A percentile compares a stretch with the other conserved stretches of the same genome.
Conservation (phyloP, 2,329 filamentous ascomycete genomes). For the Colletotrichum aenigma region DNA sequence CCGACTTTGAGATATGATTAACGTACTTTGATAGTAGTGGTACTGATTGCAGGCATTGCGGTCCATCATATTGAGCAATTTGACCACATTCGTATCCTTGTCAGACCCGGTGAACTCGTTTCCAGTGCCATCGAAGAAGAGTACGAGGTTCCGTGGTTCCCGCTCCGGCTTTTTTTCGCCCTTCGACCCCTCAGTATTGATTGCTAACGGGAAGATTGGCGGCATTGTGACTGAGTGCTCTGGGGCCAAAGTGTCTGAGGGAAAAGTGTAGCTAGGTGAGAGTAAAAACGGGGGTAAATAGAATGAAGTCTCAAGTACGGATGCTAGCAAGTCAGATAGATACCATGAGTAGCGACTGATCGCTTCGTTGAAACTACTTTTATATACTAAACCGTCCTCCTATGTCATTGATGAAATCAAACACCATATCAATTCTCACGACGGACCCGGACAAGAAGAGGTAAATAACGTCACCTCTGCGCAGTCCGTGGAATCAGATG, state of each 20-base stretch:
- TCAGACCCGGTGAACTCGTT: slow-evolving; percentile 49
- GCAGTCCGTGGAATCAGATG: neutral
- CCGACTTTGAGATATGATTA: fast-evolving
- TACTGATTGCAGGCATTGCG: slow-evolving; percentile 45
- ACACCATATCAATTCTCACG: neutral
- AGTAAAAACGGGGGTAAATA: neutral
- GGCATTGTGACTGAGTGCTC: neutral
- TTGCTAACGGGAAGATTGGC: neutral
- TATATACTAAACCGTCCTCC: neutral
- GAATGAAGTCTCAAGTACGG: neutral
- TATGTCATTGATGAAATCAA: neutral
- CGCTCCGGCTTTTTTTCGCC: neutral
- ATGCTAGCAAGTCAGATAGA: neutral
- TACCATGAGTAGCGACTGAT: neutral
- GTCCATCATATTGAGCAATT: slow-evolving; percentile 51
- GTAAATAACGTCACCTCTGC: neutral
- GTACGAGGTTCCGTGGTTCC: slow-evolving; percentile 42
- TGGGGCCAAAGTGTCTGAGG: neutral
- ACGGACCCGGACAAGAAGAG: neutral
- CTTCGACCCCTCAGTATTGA: neutral
- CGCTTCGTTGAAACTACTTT: neutral
- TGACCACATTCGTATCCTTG: slow-evolving; percentile 59
- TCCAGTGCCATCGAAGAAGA: slow-evolving; percentile 55
- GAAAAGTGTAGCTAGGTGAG: neutral
- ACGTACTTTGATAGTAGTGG: slow-evolving; percentile 54